Percentiles rank a stretch among this genome's conserved stretches.
phyloP scores from a whole-genome alignment of 345 rosid species.

The Hibiscus mutabilis region DNA sequence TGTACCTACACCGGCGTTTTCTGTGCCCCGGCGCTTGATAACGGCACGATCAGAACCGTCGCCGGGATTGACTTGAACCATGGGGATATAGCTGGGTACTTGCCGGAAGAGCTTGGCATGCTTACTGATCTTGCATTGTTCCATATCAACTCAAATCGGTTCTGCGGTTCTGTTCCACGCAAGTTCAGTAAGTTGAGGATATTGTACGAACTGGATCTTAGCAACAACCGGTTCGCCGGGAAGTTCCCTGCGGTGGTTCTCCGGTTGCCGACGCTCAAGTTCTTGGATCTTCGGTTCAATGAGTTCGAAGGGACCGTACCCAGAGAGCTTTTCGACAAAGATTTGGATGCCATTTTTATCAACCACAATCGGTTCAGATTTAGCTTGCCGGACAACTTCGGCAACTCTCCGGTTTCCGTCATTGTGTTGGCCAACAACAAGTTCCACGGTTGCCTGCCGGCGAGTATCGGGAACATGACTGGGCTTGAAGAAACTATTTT shows the following conservation, averaged over 20 bases:
- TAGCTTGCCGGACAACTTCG: constrained; percentile 59
- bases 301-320: constrained; percentile 80
- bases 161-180: constrained; percentile 60
- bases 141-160: constrained; percentile 30
- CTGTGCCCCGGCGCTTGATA: constrained; percentile 57
- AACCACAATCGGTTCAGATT: constrained; percentile 69
- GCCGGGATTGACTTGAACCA: neutral
- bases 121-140: neutral
- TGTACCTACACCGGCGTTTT: constrained; percentile 50
- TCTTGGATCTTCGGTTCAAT: constrained; percentile 70
- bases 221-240: constrained; percentile 79
- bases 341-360: constrained; percentile 65
- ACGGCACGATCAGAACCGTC: constrained; percentile 37
- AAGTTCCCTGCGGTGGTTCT: constrained; percentile 59
- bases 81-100: neutral
- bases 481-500: constrained; percentile 61
- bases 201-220: constrained; percentile 72
- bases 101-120: neutral
- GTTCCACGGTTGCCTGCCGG: constrained; percentile 71
- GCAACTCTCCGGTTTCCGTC: constrained; percentile 76
- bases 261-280: constrained; percentile 46
- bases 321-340: constrained; percentile 53
- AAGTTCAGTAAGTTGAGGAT: constrained; percentile 44
- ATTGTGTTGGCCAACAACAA: constrained; percentile 67
- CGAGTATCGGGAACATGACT: constrained; percentile 65